These are phyloP conservation scores for Pistacia atlantica DNA, from an alignment of 345 rosid species.

Conservation along the genomic window DNA sequence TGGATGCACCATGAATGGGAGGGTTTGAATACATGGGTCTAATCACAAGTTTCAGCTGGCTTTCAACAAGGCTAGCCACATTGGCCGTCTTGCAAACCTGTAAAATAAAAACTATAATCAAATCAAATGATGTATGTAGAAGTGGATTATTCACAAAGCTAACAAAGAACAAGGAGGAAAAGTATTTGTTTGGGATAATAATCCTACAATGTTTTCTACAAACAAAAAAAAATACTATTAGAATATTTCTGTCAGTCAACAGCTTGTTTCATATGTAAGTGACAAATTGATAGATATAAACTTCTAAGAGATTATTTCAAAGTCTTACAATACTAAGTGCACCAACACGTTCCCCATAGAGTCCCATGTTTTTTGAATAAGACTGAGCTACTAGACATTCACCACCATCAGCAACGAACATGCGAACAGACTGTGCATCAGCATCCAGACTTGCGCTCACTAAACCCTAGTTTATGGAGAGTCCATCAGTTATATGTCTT, in stretches of 20 bases:
- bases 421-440: slow-evolving; percentile 51
- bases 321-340: slow-evolving; percentile 52
- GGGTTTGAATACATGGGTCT: slow-evolving; percentile 64
- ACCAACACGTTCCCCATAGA: slow-evolving; percentile 62
- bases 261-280: neutral
- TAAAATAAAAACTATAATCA: neutral
- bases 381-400: slow-evolving; percentile 53
- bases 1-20: slow-evolving; percentile 58
- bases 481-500: neutral
- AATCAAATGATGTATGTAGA: neutral
- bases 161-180: neutral
- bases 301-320: slow-evolving; percentile 1
- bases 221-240: neutral
- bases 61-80: slow-evolving; percentile 47
- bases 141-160: neutral
- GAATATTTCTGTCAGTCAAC: neutral
- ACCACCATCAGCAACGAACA: slow-evolving; percentile 57
- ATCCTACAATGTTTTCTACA: neutral
- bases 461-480: slow-evolving; percentile 37
- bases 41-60: slow-evolving; percentile 59
- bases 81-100: slow-evolving; percentile 52
- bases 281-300: neutral
- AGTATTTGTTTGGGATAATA: neutral
- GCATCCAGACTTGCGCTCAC: slow-evolving; percentile 48
- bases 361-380: slow-evolving; percentile 62